A percentile compares a stretch with the other conserved stretches of the same genome.
Evolutionary conservation across 768 basidiomycete species (phyloP).

Genomic region (Calocera viscosa): DNA sequence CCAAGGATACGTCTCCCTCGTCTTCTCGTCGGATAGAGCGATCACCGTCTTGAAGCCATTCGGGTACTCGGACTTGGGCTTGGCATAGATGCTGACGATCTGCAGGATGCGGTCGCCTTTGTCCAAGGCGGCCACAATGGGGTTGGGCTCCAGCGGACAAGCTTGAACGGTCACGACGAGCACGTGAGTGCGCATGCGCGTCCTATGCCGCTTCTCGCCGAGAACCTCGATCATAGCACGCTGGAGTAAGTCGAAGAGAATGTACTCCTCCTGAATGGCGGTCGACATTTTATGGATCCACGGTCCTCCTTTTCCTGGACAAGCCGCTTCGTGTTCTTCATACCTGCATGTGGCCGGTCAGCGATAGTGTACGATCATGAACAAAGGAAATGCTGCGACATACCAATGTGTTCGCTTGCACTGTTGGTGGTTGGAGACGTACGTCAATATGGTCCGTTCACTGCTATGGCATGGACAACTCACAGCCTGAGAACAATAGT

Average conservation of each 20-base stretch:
- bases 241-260: background rate
- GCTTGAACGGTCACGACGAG: background rate
- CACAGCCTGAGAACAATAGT: background rate
- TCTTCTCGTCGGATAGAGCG: background rate
- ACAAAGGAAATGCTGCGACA: background rate
- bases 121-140: background rate
- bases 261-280: background rate
- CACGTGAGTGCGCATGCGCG: background rate
- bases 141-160: background rate
- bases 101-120: background rate
- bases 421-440: background rate
- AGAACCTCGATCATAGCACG: background rate
- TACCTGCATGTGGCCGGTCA: background rate
- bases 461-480: background rate
- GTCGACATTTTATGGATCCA: background rate
- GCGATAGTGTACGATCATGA: background rate
- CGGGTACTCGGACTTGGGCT: background rate
- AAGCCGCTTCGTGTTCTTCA: background rate
- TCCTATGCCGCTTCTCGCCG: background rate
- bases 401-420: background rate
- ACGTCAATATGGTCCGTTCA: too few relatives aligned
- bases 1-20: background rate
- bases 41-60: background rate
- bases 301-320: background rate
- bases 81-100: background rate